Evolutionary conservation across 148 eudicot genomes (phyloP).

Genomic region (Camellia japonica): DNA sequence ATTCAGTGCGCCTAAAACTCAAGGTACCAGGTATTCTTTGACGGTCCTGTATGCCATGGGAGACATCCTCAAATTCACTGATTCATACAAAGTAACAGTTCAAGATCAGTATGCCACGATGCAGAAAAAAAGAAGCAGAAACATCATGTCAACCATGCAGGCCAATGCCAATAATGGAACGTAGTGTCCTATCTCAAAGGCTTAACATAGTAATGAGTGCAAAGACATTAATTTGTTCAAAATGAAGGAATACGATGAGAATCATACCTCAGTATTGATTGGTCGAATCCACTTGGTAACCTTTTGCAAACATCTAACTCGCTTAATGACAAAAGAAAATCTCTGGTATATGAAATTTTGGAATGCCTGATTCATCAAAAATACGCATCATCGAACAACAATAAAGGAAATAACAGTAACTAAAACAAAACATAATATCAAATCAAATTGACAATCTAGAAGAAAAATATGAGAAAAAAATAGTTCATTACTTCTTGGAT

Average conservation of each 20-base stretch:
- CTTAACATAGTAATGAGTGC: background rate
- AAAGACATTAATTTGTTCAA: too few species aligned
- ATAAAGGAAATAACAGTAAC: background rate
- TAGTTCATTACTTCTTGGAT: constrained; percentile 29
- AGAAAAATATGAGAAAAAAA: background rate
- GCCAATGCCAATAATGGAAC: background rate
- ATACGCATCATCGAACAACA: background rate
- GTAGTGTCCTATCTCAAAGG: background rate
- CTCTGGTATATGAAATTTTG: constrained; percentile 55
- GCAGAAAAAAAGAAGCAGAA: background rate
- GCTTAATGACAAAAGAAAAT: constrained; percentile 72
- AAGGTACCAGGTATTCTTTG: constrained; percentile 47
- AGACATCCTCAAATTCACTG: constrained; percentile 65
- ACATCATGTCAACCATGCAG: background rate
- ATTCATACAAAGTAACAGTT: constrained; percentile 1
- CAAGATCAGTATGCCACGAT: background rate
- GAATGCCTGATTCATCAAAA: constrained; percentile 48
- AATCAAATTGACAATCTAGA: background rate
- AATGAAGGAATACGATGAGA: background rate
- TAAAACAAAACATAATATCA: constrained; percentile 2
- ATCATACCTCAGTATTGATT: constrained; percentile 63
- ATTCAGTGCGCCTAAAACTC: constrained; percentile 61
- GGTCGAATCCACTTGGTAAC: constrained; percentile 72
- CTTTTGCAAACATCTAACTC: constrained; percentile 71
- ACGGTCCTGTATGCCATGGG: constrained; percentile 40